A percentile compares a stretch with the other conserved stretches of the same genome.
phyloP scores from a whole-genome alignment of 192 early-diverging fungal species.

The Thamnidium elegans region DNA sequence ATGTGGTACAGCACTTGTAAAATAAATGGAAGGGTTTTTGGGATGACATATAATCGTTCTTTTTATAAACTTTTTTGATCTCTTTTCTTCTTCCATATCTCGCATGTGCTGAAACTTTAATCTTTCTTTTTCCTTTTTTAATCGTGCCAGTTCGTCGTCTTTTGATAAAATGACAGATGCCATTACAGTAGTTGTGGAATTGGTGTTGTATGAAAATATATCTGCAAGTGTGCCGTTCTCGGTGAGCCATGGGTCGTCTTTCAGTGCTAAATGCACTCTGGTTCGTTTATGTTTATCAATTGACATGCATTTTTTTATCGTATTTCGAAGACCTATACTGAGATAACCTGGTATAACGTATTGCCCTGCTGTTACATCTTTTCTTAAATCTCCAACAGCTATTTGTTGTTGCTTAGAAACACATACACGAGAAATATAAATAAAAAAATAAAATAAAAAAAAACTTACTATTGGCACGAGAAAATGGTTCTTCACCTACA shows the following conservation, averaged over 20 bases:
- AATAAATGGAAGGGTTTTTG: slow-evolving; percentile 27
- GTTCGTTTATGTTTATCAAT: slow-evolving; percentile 42
- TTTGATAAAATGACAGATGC: background rate
- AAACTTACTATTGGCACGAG: slow-evolving; percentile 32
- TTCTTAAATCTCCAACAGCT: slow-evolving; percentile 51
- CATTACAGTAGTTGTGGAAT: background rate
- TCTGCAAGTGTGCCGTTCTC: slow-evolving; percentile 28
- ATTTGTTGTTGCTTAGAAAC: background rate
- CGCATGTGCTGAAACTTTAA: slow-evolving; percentile 20
- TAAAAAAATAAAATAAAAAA: background rate
- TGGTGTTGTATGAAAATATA: slow-evolving; percentile 6
- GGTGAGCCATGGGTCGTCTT: slow-evolving; percentile 49
- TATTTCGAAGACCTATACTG: slow-evolving; percentile 36
- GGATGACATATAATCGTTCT: slow-evolving; percentile 33
- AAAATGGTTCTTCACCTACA: slow-evolving; percentile 49
- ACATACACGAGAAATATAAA: background rate
- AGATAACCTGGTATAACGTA: slow-evolving; percentile 39
- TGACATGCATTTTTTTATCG: slow-evolving; percentile 43
- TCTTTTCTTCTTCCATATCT: slow-evolving; percentile 32
- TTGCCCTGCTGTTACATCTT: slow-evolving; percentile 40
- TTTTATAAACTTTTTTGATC: slow-evolving; percentile 10
- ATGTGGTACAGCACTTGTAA: slow-evolving; percentile 24
- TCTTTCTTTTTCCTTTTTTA: slow-evolving; percentile 12
- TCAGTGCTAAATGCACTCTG: slow-evolving; percentile 36
- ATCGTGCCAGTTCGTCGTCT: slow-evolving; percentile 4